These are phyloP conservation scores for Babjeviella inositovora DNA, from an alignment of 805 yeast genomes.

Conservation along the genomic window DNA sequence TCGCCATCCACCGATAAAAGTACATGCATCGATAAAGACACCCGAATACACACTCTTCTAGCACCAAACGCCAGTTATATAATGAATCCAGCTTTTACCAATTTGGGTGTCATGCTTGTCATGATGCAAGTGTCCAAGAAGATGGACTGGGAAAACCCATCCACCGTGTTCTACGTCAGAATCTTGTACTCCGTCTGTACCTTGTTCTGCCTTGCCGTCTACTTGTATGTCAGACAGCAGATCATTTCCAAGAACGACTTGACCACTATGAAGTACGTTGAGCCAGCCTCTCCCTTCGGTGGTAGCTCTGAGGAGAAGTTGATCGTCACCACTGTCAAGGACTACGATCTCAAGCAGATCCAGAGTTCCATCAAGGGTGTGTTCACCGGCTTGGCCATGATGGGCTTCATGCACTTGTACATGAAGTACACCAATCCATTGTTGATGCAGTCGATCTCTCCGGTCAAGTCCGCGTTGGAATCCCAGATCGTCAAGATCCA, in stretches of 20 bases:
- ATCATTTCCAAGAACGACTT: constrained; percentile 72
- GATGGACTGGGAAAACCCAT: constrained; percentile 78
- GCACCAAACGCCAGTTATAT: too few relatives aligned
- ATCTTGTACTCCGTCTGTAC: constrained; percentile 55
- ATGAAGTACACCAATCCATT: constrained; percentile 96
- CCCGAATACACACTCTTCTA: too few relatives aligned
- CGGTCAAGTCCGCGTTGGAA: constrained; percentile 82
- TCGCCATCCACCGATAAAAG: too few relatives aligned
- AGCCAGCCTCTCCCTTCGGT: constrained; percentile 65
- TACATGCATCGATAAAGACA: too few relatives aligned
- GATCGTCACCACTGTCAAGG: constrained; percentile 84
- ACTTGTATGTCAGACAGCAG: constrained; percentile 41
- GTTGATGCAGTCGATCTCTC: constrained; percentile 84
- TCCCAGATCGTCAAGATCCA: constrained; percentile 85
- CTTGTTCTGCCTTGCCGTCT: constrained; percentile 43
- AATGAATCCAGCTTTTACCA: constrained; percentile 83
- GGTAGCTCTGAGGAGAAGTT: constrained; percentile 63
- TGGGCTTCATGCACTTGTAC: constrained; percentile 96
- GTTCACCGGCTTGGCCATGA: constrained; percentile 85
- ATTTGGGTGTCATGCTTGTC: constrained; percentile 80
- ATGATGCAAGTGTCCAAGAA: constrained; percentile 92
- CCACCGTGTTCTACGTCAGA: constrained; percentile 59
- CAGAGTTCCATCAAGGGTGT: constrained; percentile 67
- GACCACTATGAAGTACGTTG: constrained; percentile 82
- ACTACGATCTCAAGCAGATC: constrained; percentile 84